Evolutionary conservation across 495 filamentous ascomycete species (phyloP), one percentile per base, ranked within the genome.

Genomic region (Aspergillus panamensis): DNA sequence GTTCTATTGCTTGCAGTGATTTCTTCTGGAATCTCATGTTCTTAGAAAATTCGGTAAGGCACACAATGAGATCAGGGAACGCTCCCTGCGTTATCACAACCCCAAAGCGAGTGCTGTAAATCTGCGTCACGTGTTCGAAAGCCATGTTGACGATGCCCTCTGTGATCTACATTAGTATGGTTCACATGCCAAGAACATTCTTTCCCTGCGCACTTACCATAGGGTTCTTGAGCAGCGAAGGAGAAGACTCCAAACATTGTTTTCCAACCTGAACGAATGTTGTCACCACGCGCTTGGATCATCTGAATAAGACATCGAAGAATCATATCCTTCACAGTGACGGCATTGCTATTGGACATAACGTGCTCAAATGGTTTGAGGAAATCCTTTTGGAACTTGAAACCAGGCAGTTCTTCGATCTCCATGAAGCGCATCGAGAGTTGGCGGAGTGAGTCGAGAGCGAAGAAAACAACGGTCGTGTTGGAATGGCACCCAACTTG

Each of bases 361-460:
- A 99, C 90, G 71, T 97, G 90, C 73, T 97, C 92, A 60, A 99
- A 99, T 0, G 94, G 94, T 70, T 96, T 97, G 29, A 97, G 79
- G 73, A 99, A 97, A 64, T 99, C 94, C 69, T 99, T 99, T 64
- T 99, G 94, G 69, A 99, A 99, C 69, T 97, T 97, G 84, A 99
- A 99, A 62, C 96, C 95, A 0, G 94, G 89, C 59, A 99, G 73
- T 69, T 99, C 94, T 61, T 96, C 95, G 58, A 97, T 90, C 73
- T 99, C 95, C 87, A 99, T 89, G 73, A 97, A 99, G 3, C 90
- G 87, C 92, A 97, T 97, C 0, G 92, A 96, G 39, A 99, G 77
- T 69, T 99, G 94, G 33, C 94, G 85, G 39, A 99, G 74, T 0
- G 92, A 96, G 69, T 99, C 92, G 30, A 99, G 78, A 2, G 94